A percentile compares a stretch with the other conserved stretches of the same genome.
Evolutionary conservation across 495 filamentous ascomycete genomes (phyloP).

Genomic region (Penicillium simplicissimum): DNA sequence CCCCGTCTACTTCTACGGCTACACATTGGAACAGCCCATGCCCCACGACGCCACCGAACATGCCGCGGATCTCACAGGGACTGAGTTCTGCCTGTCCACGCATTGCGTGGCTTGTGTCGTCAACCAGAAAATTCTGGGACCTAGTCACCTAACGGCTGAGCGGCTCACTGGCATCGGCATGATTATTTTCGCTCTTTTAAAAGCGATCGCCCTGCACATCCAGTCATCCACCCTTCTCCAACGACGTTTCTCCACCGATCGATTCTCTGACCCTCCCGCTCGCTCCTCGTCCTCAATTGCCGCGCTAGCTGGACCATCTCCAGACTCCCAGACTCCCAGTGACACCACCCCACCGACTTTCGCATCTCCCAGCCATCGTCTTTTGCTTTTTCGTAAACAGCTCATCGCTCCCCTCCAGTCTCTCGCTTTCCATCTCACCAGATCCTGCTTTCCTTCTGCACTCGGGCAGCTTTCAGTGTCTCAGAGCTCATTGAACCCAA

Average conservation of each 20-base stretch:
- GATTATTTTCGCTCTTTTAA: neutral
- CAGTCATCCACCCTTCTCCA: neutral
- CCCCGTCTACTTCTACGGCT: neutral
- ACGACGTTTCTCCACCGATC: conserved; percentile 13
- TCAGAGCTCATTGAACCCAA: neutral
- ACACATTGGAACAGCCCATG: neutral
- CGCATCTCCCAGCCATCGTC: neutral
- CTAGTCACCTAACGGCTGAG: no score
- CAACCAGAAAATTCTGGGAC: conserved; percentile 28
- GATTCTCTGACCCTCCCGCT: neutral
- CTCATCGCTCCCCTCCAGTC: neutral
- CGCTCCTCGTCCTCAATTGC: conserved; percentile 6
- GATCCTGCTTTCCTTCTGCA: neutral
- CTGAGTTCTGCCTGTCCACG: conserved; percentile 2
- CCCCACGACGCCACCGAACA: neutral
- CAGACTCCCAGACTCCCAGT: no score
- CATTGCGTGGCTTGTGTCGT: conserved; percentile 39
- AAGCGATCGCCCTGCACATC: conserved; percentile 17
- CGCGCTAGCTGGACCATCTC: neutral
- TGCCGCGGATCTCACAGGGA: conserved; percentile 2
- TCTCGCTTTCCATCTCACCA: neutral
- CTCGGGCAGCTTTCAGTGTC: conserved; percentile 8
- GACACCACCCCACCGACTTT: conserved; percentile 1
- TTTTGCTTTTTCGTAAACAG: neutral
- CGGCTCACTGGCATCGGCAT: neutral